Percentiles rank a stretch among this genome's conserved stretches.
Conservation (phyloP, 2,329 filamentous ascomycete genomes). For the Botryotinia narcissicola region DNA sequence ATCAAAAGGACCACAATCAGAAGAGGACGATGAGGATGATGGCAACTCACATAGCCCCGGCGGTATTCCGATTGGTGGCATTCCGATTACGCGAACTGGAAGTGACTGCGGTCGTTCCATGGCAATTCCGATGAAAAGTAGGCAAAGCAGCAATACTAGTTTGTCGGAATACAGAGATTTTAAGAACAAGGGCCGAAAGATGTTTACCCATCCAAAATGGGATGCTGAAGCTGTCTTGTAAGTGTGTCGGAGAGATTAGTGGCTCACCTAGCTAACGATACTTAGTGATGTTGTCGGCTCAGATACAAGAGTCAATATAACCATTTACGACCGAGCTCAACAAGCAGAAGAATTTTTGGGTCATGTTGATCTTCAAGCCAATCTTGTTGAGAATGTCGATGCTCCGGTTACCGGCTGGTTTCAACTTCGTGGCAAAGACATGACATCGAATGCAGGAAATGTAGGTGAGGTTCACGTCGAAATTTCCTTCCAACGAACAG, state of each 20-base stretch:
- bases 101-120: constrained; percentile 83
- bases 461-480: constrained; percentile 86
- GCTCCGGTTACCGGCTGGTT: constrained; percentile 83
- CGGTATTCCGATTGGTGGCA: constrained; percentile 46
- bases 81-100: constrained; percentile 65
- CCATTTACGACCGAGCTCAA: constrained; percentile 80
- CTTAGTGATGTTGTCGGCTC: constrained; percentile 86
- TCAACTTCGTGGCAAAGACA: constrained; percentile 67
- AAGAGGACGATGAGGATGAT: constrained; percentile 60
- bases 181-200: constrained; percentile 54
- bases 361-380: constrained; percentile 77
- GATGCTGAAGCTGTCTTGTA: constrained; percentile 95
- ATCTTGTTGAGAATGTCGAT: constrained; percentile 62
- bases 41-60: constrained; percentile 52
- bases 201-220: constrained; percentile 85
- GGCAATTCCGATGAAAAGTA: constrained; percentile 91
- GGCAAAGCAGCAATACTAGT: constrained; percentile 95
- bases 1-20: constrained; percentile 73
- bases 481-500: constrained; percentile 79
- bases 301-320: constrained; percentile 86
- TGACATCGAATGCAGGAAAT: constrained; percentile 60
- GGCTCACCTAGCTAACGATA: constrained; percentile 24
- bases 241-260: constrained; percentile 42
- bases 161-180: constrained; percentile 61
- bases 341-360: constrained; percentile 89